Conservation (phyloP, 2,329 filamentous ascomycete genomes). For the Trichoderma simmonsii region DNA sequence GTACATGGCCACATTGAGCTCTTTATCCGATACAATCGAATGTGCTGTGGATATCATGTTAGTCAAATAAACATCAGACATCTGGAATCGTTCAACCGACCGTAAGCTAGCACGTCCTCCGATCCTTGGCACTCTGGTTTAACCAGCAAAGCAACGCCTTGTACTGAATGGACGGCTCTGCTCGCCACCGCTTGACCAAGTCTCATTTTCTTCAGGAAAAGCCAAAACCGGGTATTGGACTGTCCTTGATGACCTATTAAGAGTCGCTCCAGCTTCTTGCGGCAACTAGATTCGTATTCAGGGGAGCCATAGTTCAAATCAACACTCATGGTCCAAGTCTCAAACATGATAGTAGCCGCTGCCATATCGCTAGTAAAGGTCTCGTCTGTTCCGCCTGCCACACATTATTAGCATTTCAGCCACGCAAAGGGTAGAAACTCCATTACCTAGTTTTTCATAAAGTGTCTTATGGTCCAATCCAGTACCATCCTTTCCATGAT, state of each 20-base stretch:
- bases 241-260: background rate
- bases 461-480: background rate
- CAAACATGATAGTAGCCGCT: background rate
- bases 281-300: background rate
- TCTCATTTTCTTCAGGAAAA: background rate
- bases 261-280: background rate
- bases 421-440: background rate
- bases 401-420: background rate
- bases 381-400: background rate
- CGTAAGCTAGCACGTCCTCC: background rate
- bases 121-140: background rate
- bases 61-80: background rate
- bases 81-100: background rate
- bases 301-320: background rate
- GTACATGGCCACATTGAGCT: background rate
- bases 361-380: background rate
- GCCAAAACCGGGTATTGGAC: background rate
- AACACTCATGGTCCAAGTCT: background rate
- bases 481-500: too few relatives aligned
- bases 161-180: background rate
- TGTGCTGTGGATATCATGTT: background rate
- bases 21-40: background rate
- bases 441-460: background rate
- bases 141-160: background rate
- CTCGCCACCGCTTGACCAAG: background rate